phyloP scores from a whole-genome alignment of 352 stramenopile species.

The Ophiocytium majus region DNA sequence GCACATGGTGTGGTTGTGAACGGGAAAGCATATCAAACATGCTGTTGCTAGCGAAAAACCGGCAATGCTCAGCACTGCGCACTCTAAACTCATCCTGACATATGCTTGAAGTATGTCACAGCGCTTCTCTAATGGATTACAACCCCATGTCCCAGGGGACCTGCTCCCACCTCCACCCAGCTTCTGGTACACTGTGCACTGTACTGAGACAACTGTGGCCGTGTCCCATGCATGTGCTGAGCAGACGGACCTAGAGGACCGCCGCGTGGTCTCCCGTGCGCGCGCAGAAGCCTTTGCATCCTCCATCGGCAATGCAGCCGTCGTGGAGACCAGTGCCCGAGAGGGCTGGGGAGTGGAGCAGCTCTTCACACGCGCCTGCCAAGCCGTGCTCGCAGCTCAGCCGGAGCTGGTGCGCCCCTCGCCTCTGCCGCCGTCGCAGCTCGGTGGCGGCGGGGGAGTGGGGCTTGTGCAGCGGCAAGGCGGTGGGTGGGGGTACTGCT shows the following conservation, averaged over 20 bases:
- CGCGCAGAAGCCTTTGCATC: conserved; percentile 66
- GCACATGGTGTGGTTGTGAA: too few species aligned
- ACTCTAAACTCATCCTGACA: too few species aligned
- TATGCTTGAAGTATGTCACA: too few species aligned
- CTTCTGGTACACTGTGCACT: too few species aligned
- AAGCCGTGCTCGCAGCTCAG: neutral
- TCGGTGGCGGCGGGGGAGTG: neutral
- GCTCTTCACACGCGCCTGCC: conserved; percentile 71
- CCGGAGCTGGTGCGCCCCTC: too few species aligned
- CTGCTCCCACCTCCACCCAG: too few species aligned
- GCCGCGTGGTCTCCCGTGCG: conserved; percentile 62
- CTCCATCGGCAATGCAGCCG: conserved; percentile 80
- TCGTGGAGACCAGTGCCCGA: conserved; percentile 89
- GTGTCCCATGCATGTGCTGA: neutral
- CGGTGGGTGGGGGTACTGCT: neutral
- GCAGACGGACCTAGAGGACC: conserved; percentile 78
- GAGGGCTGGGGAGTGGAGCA: conserved; percentile 85
- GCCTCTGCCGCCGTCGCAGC: neutral
- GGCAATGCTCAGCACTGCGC: too few species aligned
- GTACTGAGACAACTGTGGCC: neutral
- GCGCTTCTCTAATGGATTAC: too few species aligned
- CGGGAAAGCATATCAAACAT: too few species aligned
- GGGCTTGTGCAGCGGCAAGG: neutral
- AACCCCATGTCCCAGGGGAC: too few species aligned
- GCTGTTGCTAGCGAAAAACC: too few species aligned